Evolutionary conservation across 2,329 filamentous ascomycete genomes (phyloP).

Genomic region (Xylaria sp.): DNA sequence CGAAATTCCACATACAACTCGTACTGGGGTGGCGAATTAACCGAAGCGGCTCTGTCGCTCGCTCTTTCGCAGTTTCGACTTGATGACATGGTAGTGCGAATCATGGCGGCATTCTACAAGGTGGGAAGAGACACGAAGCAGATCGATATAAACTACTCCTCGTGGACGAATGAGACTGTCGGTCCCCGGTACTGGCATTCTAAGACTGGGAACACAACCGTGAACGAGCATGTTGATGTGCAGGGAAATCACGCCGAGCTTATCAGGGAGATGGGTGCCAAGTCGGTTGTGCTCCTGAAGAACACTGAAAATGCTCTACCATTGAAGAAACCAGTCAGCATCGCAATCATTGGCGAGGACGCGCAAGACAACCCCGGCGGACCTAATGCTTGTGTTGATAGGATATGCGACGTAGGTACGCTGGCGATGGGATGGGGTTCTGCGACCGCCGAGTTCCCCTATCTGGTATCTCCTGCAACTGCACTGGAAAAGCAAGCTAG

Average conservation of each 20-base stretch:
- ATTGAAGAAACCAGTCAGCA: constrained; percentile 72
- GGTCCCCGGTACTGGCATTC: constrained; percentile 74
- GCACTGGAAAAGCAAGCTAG: constrained; percentile 73
- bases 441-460: constrained; percentile 77
- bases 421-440: constrained; percentile 83
- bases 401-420: constrained; percentile 68
- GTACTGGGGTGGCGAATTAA: constrained; percentile 45
- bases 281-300: constrained; percentile 84
- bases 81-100: constrained; percentile 88
- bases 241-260: constrained; percentile 78
- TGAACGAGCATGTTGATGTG: constrained; percentile 83
- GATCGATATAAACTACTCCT: constrained; percentile 80
- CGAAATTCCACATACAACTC: constrained; percentile 44
- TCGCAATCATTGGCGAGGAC: constrained; percentile 84
- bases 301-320: constrained; percentile 61
- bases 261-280: constrained; percentile 79
- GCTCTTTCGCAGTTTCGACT: constrained; percentile 41
- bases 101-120: constrained; percentile 76
- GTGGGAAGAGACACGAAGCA: constrained; percentile 64
- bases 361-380: constrained; percentile 79
- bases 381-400: constrained; percentile 80
- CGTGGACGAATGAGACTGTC: constrained; percentile 82
- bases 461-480: constrained; percentile 77
- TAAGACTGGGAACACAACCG: constrained; percentile 68
- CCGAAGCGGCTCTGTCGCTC: constrained; percentile 41